A percentile compares a stretch with the other conserved stretches of the same genome.
Evolutionary conservation across 768 basidiomycete genomes (phyloP).

Genomic region (Gloeostereum incarnatum): DNA sequence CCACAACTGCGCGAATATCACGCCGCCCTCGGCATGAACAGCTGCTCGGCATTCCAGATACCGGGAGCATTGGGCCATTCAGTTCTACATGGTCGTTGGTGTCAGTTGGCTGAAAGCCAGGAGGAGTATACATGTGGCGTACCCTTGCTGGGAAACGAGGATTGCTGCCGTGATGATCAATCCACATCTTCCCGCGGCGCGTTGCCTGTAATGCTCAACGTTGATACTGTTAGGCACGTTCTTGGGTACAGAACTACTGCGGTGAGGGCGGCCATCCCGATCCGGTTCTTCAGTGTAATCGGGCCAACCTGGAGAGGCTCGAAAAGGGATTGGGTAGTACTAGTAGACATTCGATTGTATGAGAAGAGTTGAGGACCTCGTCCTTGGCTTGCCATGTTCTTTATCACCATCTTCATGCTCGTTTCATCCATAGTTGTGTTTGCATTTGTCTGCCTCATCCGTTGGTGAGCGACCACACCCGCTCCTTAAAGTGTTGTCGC

Average conservation of each 20-base stretch:
- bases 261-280: constrained; percentile 31
- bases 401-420: no score
- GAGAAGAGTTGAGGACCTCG: no score
- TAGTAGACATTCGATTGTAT: no score
- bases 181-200: constrained; percentile 26
- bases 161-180: constrained; percentile 30
- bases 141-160: constrained; percentile 33
- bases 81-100: constrained; percentile 16
- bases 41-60: constrained; percentile 36
- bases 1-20: constrained; percentile 34
- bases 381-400: no score
- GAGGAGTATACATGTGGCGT: constrained; percentile 1
- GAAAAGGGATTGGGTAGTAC: constrained; percentile 18
- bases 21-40: constrained; percentile 34
- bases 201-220: constrained; percentile 30
- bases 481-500: no score
- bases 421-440: no score
- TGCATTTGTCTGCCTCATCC: no score
- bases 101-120: background rate
- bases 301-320: constrained; percentile 24
- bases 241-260: constrained; percentile 25
- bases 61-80: constrained; percentile 37
- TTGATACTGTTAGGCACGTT: constrained; percentile 28
- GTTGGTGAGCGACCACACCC: no score
- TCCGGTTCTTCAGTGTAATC: constrained; percentile 25